Percentiles rank a stretch among this genome's conserved stretches.
phyloP scores from a whole-genome alignment of 73 alveolate species.

The Paraurostyla sp. region DNA sequence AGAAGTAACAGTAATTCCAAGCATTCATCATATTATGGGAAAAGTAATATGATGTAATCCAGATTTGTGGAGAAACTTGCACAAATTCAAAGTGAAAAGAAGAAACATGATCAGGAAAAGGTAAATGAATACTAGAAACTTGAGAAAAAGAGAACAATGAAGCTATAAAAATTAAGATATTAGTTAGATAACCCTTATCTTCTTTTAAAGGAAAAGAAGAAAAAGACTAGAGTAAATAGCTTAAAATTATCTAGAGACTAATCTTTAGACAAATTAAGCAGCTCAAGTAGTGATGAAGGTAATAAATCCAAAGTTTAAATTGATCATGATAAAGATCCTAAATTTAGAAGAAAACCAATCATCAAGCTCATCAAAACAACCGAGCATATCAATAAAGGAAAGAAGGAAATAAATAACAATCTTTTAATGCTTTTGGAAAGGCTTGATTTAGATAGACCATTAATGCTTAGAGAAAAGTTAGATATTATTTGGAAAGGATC shows the following conservation, averaged over 20 bases:
- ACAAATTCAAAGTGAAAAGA: background rate
- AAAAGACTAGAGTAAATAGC: background rate
- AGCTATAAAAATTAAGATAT: background rate
- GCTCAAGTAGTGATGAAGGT: background rate
- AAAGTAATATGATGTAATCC: background rate
- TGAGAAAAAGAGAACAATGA: background rate
- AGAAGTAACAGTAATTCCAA: constrained; percentile 17
- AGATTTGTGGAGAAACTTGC: background rate
- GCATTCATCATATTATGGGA: background rate
- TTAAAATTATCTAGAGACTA: no score
- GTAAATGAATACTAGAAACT: background rate
- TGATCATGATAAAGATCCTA: background rate
- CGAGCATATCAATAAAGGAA: constrained; percentile 1
- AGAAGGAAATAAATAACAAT: background rate
- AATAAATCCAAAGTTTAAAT: background rate
- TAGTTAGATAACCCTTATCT: constrained; percentile 51
- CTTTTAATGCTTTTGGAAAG: constrained; percentile 16
- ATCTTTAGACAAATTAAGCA: no score
- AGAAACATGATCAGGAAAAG: background rate
- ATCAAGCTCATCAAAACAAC: constrained; percentile 6
- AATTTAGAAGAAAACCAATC: constrained; percentile 39
- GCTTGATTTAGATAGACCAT: constrained; percentile 50
- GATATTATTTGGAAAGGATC: constrained; percentile 63
- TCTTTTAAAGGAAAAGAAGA: background rate
- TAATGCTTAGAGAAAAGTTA: constrained; percentile 48